Evolutionary conservation across 192 early-diverging fungal species (phyloP).

Genomic region (Thamnidium elegans): DNA sequence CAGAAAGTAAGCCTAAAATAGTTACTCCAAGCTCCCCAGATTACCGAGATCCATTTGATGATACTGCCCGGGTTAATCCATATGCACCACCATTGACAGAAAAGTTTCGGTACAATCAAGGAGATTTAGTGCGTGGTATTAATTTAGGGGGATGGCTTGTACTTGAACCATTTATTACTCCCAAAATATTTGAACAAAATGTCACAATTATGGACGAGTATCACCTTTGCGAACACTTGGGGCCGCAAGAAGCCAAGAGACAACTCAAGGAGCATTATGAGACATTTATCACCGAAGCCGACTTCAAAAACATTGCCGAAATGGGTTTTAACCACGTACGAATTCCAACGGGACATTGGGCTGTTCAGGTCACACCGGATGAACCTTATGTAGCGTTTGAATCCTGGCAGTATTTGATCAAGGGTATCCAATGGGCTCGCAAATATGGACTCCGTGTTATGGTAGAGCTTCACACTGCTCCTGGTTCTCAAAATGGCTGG

Average conservation of each 20-base stretch:
- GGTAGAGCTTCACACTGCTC: constrained; percentile 67
- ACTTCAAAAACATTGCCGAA: constrained; percentile 50
- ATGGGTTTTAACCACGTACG: constrained; percentile 66
- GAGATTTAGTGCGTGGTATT: constrained; percentile 57
- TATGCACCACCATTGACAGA: constrained; percentile 43
- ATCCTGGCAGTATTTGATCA: constrained; percentile 53
- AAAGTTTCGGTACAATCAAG: constrained; percentile 37
- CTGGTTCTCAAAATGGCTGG: constrained; percentile 75
- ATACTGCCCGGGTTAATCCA: constrained; percentile 25
- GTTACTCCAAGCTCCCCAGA: background rate
- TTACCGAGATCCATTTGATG: constrained; percentile 20
- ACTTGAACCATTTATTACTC: constrained; percentile 57
- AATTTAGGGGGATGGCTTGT: constrained; percentile 73
- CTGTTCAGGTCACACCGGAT: constrained; percentile 42
- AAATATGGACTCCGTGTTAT: constrained; percentile 65
- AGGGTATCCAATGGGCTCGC: constrained; percentile 58
- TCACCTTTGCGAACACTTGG: constrained; percentile 55
- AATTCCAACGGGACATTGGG: constrained; percentile 73
- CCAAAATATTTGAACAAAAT: constrained; percentile 43
- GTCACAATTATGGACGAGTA: constrained; percentile 59
- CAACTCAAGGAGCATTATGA: constrained; percentile 57
- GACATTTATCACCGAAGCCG: constrained; percentile 58
- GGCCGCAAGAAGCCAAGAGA: constrained; percentile 47
- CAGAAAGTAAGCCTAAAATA: background rate
- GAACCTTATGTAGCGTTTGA: constrained; percentile 65